Conservation (phyloP, 2,329 filamentous ascomycete genomes). For the Trichoderma cornu-damae region DNA sequence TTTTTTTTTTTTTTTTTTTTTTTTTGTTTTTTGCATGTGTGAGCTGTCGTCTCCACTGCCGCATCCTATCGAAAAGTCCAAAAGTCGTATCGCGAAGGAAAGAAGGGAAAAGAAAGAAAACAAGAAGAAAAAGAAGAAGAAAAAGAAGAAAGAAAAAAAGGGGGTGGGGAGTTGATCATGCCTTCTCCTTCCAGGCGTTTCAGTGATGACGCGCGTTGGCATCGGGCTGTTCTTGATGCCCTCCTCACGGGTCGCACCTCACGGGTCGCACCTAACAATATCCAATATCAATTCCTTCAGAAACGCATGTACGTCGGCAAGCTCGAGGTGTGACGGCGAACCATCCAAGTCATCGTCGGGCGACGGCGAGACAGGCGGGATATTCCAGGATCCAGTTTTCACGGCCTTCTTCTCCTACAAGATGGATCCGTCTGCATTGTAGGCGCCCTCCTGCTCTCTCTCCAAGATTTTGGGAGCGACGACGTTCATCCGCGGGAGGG, state of each 20-base stretch:
- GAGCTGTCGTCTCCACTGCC: not conserved
- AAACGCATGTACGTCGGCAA: constrained; percentile 4
- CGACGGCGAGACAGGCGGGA: constrained; percentile 22
- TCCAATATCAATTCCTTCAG: constrained; percentile 10
- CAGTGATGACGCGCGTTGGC: not conserved
- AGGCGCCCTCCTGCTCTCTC: constrained; percentile 17
- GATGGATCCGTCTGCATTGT: constrained; percentile 25
- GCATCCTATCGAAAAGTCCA: not conserved
- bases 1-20: too few species aligned
- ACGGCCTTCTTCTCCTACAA: constrained; percentile 28
- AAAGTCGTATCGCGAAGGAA: not conserved
- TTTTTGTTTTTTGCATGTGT: not conserved
- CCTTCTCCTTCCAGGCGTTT: not conserved
- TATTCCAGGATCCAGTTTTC: constrained; percentile 22
- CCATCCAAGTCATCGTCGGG: not conserved
- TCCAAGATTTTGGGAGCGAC: constrained; percentile 16
- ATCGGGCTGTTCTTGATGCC: not conserved
- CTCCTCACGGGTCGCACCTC: not conserved
- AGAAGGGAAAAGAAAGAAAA: too few species aligned
- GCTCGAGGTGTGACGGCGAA: not conserved
- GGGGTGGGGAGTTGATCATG: not conserved
- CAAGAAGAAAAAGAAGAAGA: too few species aligned
- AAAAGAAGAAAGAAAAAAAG: too few species aligned
- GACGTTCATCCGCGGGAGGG: constrained; percentile 30
- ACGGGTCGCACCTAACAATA: constrained; percentile 18